Evolutionary conservation across 1,284 basidiomycete species (phyloP).

Genomic region (Wallemia hederae): DNA sequence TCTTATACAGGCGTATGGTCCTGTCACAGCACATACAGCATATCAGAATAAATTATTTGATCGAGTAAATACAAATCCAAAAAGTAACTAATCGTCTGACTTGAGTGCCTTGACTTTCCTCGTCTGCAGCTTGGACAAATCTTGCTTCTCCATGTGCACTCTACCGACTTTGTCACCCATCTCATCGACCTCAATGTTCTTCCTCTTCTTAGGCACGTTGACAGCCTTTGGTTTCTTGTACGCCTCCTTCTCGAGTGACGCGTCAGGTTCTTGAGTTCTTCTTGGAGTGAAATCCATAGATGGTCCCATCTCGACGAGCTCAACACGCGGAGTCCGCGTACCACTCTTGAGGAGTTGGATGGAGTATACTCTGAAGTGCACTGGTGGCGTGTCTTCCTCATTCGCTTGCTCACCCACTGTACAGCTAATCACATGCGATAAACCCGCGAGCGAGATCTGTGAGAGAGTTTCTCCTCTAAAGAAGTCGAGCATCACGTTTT

Average conservation of each 20-base stretch:
- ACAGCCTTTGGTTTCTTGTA: slow-evolving; percentile 61
- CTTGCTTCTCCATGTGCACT: slow-evolving; percentile 71
- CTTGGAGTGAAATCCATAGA: slow-evolving; percentile 57
- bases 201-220: slow-evolving; percentile 45
- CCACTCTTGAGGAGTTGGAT: slow-evolving; percentile 44
- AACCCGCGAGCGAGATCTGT: slow-evolving; percentile 48
- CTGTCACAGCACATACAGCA: not conserved
- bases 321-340: slow-evolving; percentile 43
- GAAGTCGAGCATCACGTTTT: slow-evolving; percentile 59
- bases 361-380: slow-evolving; percentile 73
- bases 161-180: slow-evolving; percentile 87
- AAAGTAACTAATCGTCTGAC: slow-evolving; percentile 8
- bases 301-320: slow-evolving; percentile 70
- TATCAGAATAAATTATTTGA: slow-evolving; percentile 1
- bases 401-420: slow-evolving; percentile 34
- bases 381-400: slow-evolving; percentile 29
- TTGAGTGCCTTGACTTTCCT: slow-evolving; percentile 77
- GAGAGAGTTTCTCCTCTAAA: slow-evolving; percentile 65
- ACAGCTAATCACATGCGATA: slow-evolving; percentile 76
- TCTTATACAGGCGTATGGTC: not conserved
- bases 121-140: slow-evolving; percentile 55
- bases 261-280: slow-evolving; percentile 39
- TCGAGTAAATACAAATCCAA: not conserved
- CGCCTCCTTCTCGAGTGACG: slow-evolving; percentile 50
- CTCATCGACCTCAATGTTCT: slow-evolving; percentile 87